phyloP scores from a whole-genome alignment of 192 early-diverging fungal species.

The Hyaloraphidium curvatum region DNA sequence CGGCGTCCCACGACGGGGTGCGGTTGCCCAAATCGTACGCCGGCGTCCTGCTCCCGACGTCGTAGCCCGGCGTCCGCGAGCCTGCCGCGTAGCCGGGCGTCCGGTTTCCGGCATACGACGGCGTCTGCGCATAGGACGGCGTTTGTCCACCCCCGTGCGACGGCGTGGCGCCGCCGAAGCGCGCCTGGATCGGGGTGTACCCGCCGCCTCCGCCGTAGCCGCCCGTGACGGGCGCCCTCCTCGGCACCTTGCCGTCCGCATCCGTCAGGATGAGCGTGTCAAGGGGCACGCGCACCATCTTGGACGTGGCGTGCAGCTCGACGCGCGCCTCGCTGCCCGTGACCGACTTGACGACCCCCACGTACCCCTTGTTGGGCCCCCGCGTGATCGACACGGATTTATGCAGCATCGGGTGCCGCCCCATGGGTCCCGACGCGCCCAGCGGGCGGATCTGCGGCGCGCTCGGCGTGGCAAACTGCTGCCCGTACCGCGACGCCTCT shows the following conservation, averaged over 20 bases:
- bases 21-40: conserved; percentile 27
- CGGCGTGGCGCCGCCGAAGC: background rate
- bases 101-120: too few species aligned
- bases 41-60: conserved; percentile 26
- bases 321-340: conserved; percentile 52
- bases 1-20: conserved; percentile 40
- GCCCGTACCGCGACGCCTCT: background rate
- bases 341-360: conserved; percentile 86
- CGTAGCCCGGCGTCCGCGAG: conserved; percentile 9
- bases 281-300: conserved; percentile 59
- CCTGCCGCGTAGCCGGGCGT: conserved; percentile 4
- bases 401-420: conserved; percentile 28
- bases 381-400: conserved; percentile 65
- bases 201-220: conserved; percentile 7
- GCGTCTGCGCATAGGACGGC: too few species aligned
- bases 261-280: conserved; percentile 51
- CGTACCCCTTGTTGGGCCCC: conserved; percentile 92
- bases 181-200: background rate
- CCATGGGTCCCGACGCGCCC: conserved; percentile 2
- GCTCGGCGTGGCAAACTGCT: too few species aligned
- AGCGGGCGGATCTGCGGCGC: too few species aligned
- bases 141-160: background rate
- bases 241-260: conserved; percentile 21
- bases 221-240: background rate
- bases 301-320: conserved; percentile 78